These are phyloP conservation scores for Mycena citricolor DNA, from an alignment of 1,284 basidiomycete species.

Conservation along the genomic window DNA sequence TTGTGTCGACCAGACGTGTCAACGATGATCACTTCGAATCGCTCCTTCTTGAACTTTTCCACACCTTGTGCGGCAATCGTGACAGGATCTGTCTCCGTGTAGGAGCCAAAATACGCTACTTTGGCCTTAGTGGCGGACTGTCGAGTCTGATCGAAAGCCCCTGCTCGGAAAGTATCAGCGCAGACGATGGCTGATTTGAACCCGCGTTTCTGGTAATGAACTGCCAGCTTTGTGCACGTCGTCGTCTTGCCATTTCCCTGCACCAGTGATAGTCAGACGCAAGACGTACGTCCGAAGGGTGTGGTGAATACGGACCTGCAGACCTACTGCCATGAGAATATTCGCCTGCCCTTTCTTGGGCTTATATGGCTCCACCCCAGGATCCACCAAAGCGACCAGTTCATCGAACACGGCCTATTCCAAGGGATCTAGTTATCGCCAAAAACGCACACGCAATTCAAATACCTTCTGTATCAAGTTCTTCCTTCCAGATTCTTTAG, in stretches of 20 bases:
- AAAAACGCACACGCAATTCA: conserved; percentile 2
- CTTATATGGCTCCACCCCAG: conserved; percentile 92
- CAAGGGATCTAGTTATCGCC: conserved; percentile 7
- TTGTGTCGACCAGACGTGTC: conserved; percentile 98
- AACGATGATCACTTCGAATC: conserved; percentile 98
- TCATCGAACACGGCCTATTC: conserved; percentile 93
- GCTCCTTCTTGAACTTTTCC: conserved; percentile 94
- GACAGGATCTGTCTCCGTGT: conserved; percentile 98
- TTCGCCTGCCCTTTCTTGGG: conserved; percentile 94
- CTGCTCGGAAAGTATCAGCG: conserved; percentile 99
- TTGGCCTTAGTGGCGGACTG: conserved; percentile 96
- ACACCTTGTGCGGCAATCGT: conserved; percentile 94
- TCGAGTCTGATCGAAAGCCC: conserved; percentile 98
- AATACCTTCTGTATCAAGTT: conserved; percentile 86
- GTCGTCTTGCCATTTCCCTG: conserved; percentile 98
- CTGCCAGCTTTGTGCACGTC: conserved; percentile 95
- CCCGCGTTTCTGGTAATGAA: conserved; percentile 96
- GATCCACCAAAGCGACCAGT: conserved; percentile 92
- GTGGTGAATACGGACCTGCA: conserved; percentile 61
- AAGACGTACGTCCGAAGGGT: conserved; percentile 9
- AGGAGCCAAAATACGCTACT: conserved; percentile 98
- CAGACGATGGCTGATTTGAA: conserved; percentile 99
- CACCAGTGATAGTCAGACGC: conserved; percentile 7
- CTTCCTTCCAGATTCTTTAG: conserved; percentile 81
- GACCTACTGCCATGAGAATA: conserved; percentile 97